Evolutionary conservation across 2,329 filamentous ascomycete species (phyloP).

Genomic region (Epichloe amarillans): DNA sequence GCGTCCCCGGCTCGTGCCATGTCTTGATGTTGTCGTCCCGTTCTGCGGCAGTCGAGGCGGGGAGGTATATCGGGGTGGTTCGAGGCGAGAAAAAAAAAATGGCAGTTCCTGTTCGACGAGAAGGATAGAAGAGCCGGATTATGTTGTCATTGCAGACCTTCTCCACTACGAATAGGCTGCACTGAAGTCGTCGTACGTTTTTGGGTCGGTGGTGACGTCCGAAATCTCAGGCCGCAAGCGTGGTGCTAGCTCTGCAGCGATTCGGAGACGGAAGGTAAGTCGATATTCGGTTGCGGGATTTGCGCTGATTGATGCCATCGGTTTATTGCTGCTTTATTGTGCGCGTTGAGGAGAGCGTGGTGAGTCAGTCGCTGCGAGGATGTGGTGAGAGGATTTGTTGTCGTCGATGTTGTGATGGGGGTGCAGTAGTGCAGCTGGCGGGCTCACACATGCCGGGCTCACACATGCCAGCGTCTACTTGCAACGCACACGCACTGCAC

Average conservation of each 20-base stretch:
- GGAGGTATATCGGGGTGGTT: not conserved
- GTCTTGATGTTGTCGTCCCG: not conserved
- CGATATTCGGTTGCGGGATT: not conserved
- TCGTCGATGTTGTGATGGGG: not conserved
- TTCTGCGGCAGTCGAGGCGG: not conserved
- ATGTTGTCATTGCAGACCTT: not conserved
- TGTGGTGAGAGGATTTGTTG: not conserved
- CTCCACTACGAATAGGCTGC: not conserved
- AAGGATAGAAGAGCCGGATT: not conserved
- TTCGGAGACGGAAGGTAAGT: not conserved
- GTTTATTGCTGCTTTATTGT: not conserved
- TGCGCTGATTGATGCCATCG: not conserved
- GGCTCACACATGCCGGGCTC: not conserved
- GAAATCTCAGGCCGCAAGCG: not conserved
- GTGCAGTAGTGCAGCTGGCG: not conserved
- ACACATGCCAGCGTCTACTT: not conserved
- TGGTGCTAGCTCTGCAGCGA: not conserved
- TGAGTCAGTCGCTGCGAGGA: not conserved
- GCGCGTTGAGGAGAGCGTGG: not conserved
- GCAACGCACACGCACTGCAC: not conserved
- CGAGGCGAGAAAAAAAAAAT: not conserved
- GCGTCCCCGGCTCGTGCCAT: conserved; percentile 9
- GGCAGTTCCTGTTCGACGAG: not conserved
- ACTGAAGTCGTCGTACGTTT: not conserved
- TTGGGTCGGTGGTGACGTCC: not conserved